phyloP scores from a whole-genome alignment of 2,329 filamentous ascomycete genomes.

The Sporothrix schenckii region DNA sequence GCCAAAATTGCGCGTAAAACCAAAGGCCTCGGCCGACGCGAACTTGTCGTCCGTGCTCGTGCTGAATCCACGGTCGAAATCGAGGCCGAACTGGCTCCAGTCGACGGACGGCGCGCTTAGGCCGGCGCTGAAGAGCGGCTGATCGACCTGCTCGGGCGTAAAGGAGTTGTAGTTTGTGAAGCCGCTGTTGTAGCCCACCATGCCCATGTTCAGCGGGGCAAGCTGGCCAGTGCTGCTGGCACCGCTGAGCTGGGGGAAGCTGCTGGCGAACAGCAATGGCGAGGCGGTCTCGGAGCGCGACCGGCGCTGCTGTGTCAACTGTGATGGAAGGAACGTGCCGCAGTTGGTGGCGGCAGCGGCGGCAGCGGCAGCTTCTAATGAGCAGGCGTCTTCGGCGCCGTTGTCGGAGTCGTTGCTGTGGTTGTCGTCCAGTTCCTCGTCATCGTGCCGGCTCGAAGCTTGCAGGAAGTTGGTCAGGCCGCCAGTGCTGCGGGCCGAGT shows the following conservation, averaged over 20 bases:
- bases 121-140: slow-evolving; percentile 64
- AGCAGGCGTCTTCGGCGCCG: slow-evolving; percentile 30
- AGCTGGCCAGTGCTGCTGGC: slow-evolving; percentile 52
- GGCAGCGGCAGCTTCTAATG: slow-evolving; percentile 36
- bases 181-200: slow-evolving; percentile 54
- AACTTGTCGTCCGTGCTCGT: slow-evolving; percentile 54
- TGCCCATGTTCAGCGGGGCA: slow-evolving; percentile 62
- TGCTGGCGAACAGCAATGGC: slow-evolving; percentile 56
- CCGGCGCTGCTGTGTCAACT: slow-evolving; percentile 49
- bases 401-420: slow-evolving; percentile 33
- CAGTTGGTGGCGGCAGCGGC: slow-evolving; percentile 44
- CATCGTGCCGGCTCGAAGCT: slow-evolving; percentile 41
- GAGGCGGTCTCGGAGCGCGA: slow-evolving; percentile 66
- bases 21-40: slow-evolving; percentile 55
- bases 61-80: slow-evolving; percentile 47
- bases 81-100: slow-evolving; percentile 57
- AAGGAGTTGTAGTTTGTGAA: slow-evolving; percentile 49
- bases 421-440: slow-evolving; percentile 43
- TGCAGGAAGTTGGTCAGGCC: slow-evolving; percentile 46
- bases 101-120: slow-evolving; percentile 60
- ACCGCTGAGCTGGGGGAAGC: slow-evolving; percentile 29
- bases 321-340: slow-evolving; percentile 26
- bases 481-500: slow-evolving; percentile 59
- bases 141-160: slow-evolving; percentile 56
- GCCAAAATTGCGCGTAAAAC: slow-evolving; percentile 58